Evolutionary conservation across 306 rosid genomes (phyloP).

Genomic region (Cajanus cajan): DNA sequence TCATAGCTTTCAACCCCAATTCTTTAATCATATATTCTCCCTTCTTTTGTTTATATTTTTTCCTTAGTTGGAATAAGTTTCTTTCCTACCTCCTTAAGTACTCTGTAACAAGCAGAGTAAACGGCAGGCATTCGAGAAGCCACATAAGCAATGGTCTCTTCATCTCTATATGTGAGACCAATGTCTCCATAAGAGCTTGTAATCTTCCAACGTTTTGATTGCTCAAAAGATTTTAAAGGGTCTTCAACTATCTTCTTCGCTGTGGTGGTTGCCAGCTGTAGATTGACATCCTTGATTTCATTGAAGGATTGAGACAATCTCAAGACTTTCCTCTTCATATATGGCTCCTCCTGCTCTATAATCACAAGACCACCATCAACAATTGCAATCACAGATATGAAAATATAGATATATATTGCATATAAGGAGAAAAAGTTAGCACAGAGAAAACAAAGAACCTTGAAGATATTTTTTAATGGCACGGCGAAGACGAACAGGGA

Average conservation of each 20-base stretch:
- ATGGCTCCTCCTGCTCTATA: conserved; percentile 82
- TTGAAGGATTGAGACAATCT: conserved; percentile 71
- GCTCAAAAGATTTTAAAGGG: conserved; percentile 63
- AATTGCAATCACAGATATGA: conserved; percentile 6
- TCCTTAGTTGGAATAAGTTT: neutral
- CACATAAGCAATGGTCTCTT: conserved; percentile 82
- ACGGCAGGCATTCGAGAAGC: conserved; percentile 98
- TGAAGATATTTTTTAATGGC: conserved; percentile 80
- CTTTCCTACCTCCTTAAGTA: conserved; percentile 72
- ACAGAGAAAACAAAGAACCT: conserved; percentile 44
- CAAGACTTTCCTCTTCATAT: conserved; percentile 80
- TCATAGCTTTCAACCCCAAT: conserved; percentile 2
- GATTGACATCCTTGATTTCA: conserved; percentile 67
- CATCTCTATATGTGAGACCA: conserved; percentile 69
- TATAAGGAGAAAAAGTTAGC: neutral
- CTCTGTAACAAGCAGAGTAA: conserved; percentile 87
- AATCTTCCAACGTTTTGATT: conserved; percentile 92
- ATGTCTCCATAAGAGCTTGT: conserved; percentile 84
- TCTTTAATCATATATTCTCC: neutral
- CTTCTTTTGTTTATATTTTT: neutral
- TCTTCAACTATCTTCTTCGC: conserved; percentile 78
- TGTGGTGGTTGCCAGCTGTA: conserved; percentile 56
- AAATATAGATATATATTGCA: neutral
- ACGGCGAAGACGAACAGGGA: conserved; percentile 82
- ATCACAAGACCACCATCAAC: conserved; percentile 35